Base-by-base conservation (phyloP, 2,329 filamentous ascomycete species). In the Ophiostoma himal-ulmi region DNA sequence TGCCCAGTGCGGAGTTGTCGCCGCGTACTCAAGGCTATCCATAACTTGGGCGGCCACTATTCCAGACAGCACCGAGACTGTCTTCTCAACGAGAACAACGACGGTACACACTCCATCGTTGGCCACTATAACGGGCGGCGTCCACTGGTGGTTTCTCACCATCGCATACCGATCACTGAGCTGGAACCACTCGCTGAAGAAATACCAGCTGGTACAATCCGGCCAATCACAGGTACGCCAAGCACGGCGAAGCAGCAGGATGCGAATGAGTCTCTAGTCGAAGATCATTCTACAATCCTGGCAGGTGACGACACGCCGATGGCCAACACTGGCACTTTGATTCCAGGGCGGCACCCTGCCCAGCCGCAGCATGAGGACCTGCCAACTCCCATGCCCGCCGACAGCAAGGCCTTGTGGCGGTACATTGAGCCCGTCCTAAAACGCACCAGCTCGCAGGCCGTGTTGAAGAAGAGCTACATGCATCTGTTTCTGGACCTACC, bases 41-140 rank as follows among this genome's bases (percentile, higher is more conserved):
- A 57, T 60, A 68, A 60, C 20, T n/a, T 69, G 20, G 54, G 68
- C 22, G 30, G 52, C 17, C 68, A 69, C n/a, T 69, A 22, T 11
- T 7, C 30, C 6, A 17, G 48, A 30, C 22, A 60, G 52, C 64
- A 67, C 30, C 30, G n/a, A 5, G 20, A 30, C 13, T 3, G 13
- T 39, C 22, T 48, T 8, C 41, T 64, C 20, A 68, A 68, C n/a
- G 48, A 62, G 14, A 68, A 68, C n/a, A 52, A n/a, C 3, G 26
- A 65, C 30, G 77, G 77, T 1, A 79, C 77, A 0, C 62, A 78
- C 4, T 75, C 76, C 14, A 37, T 71, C 1, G 68, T 75, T 5
- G 75, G 75, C n/a, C 14, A 8, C 14, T 30, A 71, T 13, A 10
- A 68, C 5, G 30, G 26, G 11, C 67, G 22, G 1, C 73, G 74